These are phyloP conservation scores for Stephania japonica DNA, from an alignment of 164 flowering plant genomes.

Conservation along the genomic window DNA sequence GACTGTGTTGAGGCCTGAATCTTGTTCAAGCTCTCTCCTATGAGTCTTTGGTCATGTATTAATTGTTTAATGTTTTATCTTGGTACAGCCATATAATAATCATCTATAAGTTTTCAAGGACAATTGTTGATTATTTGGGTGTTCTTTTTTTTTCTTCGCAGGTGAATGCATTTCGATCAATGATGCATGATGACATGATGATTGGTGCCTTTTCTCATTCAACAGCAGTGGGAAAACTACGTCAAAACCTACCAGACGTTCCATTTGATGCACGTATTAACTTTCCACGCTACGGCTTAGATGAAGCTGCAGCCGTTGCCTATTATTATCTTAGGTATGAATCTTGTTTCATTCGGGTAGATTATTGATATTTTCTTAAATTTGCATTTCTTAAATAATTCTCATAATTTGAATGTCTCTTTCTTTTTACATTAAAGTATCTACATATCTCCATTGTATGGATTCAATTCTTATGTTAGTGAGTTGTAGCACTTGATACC, in stretches of 20 bases:
- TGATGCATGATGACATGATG: slow-evolving; percentile 95
- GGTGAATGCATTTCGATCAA: slow-evolving; percentile 88
- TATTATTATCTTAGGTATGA: slow-evolving; percentile 86
- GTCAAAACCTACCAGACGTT: slow-evolving; percentile 82
- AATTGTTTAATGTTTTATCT: no score
- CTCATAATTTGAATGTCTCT: no score
- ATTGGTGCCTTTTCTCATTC: slow-evolving; percentile 97
- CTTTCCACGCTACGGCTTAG: slow-evolving; percentile 72
- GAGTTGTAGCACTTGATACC: no score
- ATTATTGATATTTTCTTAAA: neutral
- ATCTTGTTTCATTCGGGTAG: neutral
- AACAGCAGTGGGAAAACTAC: slow-evolving; percentile 96
- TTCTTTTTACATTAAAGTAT: no score
- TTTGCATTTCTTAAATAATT: neutral
- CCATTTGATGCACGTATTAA: slow-evolving; percentile 70
- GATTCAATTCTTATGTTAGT: no score
- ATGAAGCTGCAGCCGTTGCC: slow-evolving; percentile 84
- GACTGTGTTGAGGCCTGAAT: no score
- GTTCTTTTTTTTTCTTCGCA: slow-evolving; percentile 22
- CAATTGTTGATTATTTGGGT: no score
- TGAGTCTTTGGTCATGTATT: no score
- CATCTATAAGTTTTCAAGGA: neutral
- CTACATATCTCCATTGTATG: no score
- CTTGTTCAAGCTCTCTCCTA: no score
- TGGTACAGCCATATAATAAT: neutral